These are phyloP conservation scores for Chloranthus sessilifolius DNA, from an alignment of 164 flowering plant genomes.

Conservation along the genomic window DNA sequence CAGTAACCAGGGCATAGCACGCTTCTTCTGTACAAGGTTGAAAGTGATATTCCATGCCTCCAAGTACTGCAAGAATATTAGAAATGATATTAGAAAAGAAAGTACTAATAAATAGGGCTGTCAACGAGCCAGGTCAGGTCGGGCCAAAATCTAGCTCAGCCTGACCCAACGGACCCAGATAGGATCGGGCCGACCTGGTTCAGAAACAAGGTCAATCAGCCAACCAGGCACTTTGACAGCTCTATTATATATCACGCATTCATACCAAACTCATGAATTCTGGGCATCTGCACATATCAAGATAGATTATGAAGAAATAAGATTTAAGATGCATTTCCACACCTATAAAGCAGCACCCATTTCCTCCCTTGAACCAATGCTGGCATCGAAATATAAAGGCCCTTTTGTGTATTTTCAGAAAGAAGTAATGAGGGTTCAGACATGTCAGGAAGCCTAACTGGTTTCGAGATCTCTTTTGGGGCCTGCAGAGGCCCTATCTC, in stretches of 20 bases:
- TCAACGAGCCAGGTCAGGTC: too few species aligned
- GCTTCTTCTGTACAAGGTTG: slow-evolving; percentile 91
- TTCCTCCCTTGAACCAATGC: slow-evolving; percentile 70
- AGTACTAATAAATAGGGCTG: too few species aligned
- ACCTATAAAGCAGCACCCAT: slow-evolving; percentile 94
- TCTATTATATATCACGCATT: neutral
- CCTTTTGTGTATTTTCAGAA: slow-evolving; percentile 49
- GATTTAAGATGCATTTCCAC: neutral
- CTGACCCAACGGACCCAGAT: too few species aligned
- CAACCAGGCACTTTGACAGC: too few species aligned
- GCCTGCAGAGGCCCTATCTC: slow-evolving; percentile 38
- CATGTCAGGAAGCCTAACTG: slow-evolving; percentile 41
- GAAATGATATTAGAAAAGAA: neutral
- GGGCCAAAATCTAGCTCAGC: too few species aligned
- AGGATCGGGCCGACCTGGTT: too few species aligned
- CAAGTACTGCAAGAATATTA: slow-evolving; percentile 65
- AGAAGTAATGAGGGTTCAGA: slow-evolving; percentile 90
- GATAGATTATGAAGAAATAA: neutral
- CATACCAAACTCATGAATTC: slow-evolving; percentile 3
- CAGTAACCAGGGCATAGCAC: slow-evolving; percentile 80
- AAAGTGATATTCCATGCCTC: slow-evolving; percentile 96
- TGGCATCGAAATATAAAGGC: slow-evolving; percentile 76
- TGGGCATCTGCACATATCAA: neutral
- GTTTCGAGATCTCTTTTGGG: slow-evolving; percentile 18
- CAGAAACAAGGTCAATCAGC: too few species aligned